phyloP scores from a whole-genome alignment of 768 basidiomycete genomes.

The Brasilioporus rufonigricans region DNA sequence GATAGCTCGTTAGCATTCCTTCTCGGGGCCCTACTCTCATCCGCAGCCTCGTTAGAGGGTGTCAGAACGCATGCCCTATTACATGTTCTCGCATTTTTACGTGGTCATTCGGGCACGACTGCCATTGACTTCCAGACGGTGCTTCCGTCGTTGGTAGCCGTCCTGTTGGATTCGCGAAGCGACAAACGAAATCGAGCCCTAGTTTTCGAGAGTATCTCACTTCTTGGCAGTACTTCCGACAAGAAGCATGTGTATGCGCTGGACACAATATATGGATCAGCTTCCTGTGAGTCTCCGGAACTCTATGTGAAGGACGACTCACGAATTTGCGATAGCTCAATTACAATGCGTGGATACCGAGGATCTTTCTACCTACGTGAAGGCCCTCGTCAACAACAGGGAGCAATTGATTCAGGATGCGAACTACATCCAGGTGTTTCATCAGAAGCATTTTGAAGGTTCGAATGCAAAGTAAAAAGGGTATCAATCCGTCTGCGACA shows the following conservation, averaged over 20 bases:
- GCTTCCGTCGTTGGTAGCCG: slow-evolving; percentile 64
- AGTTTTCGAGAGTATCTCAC: slow-evolving; percentile 55
- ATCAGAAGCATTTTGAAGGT: slow-evolving; percentile 52
- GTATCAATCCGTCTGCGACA: slow-evolving; percentile 32
- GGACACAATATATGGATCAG: slow-evolving; percentile 68
- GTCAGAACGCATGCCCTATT: slow-evolving; percentile 58
- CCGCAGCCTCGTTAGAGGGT: slow-evolving; percentile 25
- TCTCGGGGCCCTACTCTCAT: slow-evolving; percentile 61
- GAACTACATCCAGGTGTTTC: slow-evolving; percentile 55
- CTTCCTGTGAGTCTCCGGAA: slow-evolving; percentile 44
- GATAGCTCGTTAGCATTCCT: slow-evolving; percentile 80
- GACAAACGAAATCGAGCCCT: slow-evolving; percentile 30
- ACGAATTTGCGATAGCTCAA: slow-evolving; percentile 33
- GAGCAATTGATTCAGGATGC: slow-evolving; percentile 62
- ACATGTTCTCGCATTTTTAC: slow-evolving; percentile 79
- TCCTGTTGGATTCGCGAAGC: slow-evolving; percentile 37
- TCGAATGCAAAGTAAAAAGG: slow-evolving; percentile 47
- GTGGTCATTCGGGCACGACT: slow-evolving; percentile 59
- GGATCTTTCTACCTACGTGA: slow-evolving; percentile 60
- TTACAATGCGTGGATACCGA: slow-evolving; percentile 70
- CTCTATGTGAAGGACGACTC: neutral
- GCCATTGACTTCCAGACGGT: slow-evolving; percentile 79
- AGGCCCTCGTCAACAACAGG: slow-evolving; percentile 44
- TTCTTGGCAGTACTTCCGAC: slow-evolving; percentile 40
- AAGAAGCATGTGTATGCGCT: slow-evolving; percentile 63